These are phyloP conservation scores for Didymella pinodella DNA, from an alignment of 2,329 filamentous ascomycete genomes.

Conservation along the genomic window DNA sequence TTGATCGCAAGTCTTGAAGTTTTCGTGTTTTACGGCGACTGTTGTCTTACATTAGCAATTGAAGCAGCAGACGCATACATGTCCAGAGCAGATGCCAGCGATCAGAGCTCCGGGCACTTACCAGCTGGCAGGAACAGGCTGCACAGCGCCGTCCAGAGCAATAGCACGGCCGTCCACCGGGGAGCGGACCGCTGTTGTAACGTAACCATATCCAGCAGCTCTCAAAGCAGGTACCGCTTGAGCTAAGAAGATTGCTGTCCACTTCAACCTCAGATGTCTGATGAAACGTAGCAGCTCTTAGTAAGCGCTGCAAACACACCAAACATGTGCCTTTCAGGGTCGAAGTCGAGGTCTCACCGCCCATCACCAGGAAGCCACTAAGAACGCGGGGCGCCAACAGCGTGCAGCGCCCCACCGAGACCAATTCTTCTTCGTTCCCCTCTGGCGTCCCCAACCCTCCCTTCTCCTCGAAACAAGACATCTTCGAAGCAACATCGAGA, in stretches of 20 bases:
- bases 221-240: constrained; percentile 28
- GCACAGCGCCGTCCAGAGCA: constrained; percentile 46
- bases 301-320: constrained; percentile 20
- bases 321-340: constrained; percentile 1
- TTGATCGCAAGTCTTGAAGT: constrained; percentile 96
- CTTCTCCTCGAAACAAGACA: constrained; percentile 56
- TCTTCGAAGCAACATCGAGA: constrained; percentile 49
- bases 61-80: too few species aligned
- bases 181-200: constrained; percentile 54
- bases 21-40: constrained; percentile 92
- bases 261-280: constrained; percentile 16
- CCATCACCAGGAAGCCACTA: constrained; percentile 7
- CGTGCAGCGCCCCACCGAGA: constrained; percentile 35
- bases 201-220: constrained; percentile 42
- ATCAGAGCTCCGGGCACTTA: constrained; percentile 36
- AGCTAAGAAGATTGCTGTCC: constrained; percentile 12
- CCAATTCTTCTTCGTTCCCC: constrained; percentile 30
- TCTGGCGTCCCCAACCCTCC: constrained; percentile 45
- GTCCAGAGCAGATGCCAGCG: constrained; percentile 1
- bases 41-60: constrained; percentile 20
- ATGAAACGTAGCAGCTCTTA: constrained; percentile 23
- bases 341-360: background rate
- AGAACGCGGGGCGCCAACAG: constrained; percentile 21
- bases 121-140: constrained; percentile 48
- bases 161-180: constrained; percentile 66